Evolutionary conservation across 345 rosid genomes (phyloP).

Genomic region (Pelargonium nanum): DNA sequence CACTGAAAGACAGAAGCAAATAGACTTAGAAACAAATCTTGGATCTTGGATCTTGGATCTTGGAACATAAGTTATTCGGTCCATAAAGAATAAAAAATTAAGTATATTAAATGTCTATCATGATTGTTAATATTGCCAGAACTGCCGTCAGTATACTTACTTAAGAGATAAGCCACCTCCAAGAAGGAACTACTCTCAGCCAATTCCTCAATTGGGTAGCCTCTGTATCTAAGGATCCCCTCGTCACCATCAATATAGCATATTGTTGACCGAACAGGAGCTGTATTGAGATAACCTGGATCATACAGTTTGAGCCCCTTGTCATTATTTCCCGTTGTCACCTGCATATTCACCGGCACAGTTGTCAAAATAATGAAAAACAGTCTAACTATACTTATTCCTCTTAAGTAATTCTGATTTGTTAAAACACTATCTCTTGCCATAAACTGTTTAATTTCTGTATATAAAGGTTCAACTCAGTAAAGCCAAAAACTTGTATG

Average conservation of each 20-base stretch:
- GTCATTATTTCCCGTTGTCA: slow-evolving; percentile 57
- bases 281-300: slow-evolving; percentile 90
- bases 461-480: not conserved
- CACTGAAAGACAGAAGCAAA: slow-evolving; percentile 37
- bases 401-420: not conserved
- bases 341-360: slow-evolving; percentile 28
- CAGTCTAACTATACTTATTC: no score
- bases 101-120: not conserved
- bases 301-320: slow-evolving; percentile 81
- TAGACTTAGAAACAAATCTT: not conserved
- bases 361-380: not conserved
- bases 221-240: slow-evolving; percentile 77
- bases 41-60: not conserved
- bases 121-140: not conserved
- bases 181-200: slow-evolving; percentile 62
- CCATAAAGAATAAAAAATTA: no score
- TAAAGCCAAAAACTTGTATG: not conserved
- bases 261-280: slow-evolving; percentile 78
- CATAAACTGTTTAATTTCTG: not conserved
- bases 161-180: slow-evolving; percentile 67
- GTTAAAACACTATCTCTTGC: not conserved
- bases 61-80: not conserved
- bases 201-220: slow-evolving; percentile 76
- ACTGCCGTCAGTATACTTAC: slow-evolving; percentile 23
- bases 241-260: slow-evolving; percentile 94